Evolutionary conservation across 1,284 basidiomycete species (phyloP), one percentile per base, ranked within the genome.

Genomic region (Sanghuangporus weigelae): DNA sequence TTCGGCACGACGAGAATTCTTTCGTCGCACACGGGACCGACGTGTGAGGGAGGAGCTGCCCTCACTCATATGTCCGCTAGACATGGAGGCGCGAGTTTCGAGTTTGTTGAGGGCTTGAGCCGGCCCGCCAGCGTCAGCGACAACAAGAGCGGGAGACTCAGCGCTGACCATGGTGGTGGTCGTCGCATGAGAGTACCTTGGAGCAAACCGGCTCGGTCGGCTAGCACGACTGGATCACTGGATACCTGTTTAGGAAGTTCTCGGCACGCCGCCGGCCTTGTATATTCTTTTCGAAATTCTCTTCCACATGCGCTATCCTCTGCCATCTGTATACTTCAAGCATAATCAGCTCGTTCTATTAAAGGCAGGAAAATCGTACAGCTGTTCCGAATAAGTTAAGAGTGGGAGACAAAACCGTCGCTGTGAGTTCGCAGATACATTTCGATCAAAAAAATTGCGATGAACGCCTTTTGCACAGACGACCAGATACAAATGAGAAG

Each of bases 161-260:
- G 31, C 61, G 46, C 10, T 38, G 42, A 55, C 39, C 57, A 64
- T 64, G 63, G 54, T 64, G 40, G 49, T 63, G 57, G 62, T 63
- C 49, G 61, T 58, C 56, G 55, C 57, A 59, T 59, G 62, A 54
- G 49, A 61, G 38, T 39, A 35, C 60, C 38, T 54, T 12, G 53
- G 1, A 36, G 16, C 50, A 49, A 35, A 39, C 48, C 19, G 58
- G 16, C 31, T 36, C 48, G 48, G 35, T 60, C 19, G 19, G 58
- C 49, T 59, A 35, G 21, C 21, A 40, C 35, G 46, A 21, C 31
- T 6, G 53, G 31, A 54, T 54, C 31, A 36, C 31, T 16, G 19
- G 16, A 3, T 54, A 14, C 16, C 40, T 35, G 19, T 59, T 49
- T 44, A 59, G 42, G 57, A 36, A 51, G 23, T 6, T 26, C 14